Conservation (phyloP, 768 basidiomycete species). For the Hypsizygus marmoreus region DNA sequence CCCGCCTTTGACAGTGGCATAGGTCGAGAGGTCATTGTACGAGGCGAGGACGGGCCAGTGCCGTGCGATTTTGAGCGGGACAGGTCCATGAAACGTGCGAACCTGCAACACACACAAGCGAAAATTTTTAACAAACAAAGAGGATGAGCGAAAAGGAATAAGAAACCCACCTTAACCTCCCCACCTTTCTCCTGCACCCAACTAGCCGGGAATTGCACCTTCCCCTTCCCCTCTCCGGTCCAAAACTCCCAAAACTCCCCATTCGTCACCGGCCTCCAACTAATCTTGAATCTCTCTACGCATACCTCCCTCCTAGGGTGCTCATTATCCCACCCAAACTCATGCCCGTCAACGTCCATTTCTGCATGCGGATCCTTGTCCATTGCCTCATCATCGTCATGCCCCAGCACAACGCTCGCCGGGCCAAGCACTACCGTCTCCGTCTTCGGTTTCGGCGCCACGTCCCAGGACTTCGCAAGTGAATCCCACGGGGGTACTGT, state of each 20-base stretch:
- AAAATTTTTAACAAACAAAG: not conserved
- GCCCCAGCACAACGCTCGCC: slow-evolving; percentile 66
- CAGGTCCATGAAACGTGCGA: slow-evolving; percentile 85
- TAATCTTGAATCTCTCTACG: slow-evolving; percentile 73
- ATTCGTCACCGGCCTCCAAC: slow-evolving; percentile 87
- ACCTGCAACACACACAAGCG: slow-evolving; percentile 54
- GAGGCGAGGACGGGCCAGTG: slow-evolving; percentile 88
- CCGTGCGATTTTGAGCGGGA: slow-evolving; percentile 72
- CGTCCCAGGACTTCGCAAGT: slow-evolving; percentile 50
- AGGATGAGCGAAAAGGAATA: not conserved
- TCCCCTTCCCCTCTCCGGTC: slow-evolving; percentile 40
- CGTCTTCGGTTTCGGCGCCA: slow-evolving; percentile 41
- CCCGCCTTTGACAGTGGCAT: slow-evolving; percentile 87
- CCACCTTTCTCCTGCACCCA: slow-evolving; percentile 65
- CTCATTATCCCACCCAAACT: slow-evolving; percentile 97
- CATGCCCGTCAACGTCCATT: slow-evolving; percentile 51
- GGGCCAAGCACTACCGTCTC: slow-evolving; percentile 60
- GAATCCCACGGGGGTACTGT: slow-evolving; percentile 69
- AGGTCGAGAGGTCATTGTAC: slow-evolving; percentile 76
- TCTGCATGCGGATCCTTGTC: slow-evolving; percentile 44
- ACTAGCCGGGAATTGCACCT: slow-evolving; percentile 62
- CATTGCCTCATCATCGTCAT: slow-evolving; percentile 77
- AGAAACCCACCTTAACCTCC: slow-evolving; percentile 45
- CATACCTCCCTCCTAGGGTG: slow-evolving; percentile 62
- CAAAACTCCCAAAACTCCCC: slow-evolving; percentile 80